phyloP scores from a whole-genome alignment of 2,329 filamentous ascomycete species.

The Zymoseptoria pseudotritici region DNA sequence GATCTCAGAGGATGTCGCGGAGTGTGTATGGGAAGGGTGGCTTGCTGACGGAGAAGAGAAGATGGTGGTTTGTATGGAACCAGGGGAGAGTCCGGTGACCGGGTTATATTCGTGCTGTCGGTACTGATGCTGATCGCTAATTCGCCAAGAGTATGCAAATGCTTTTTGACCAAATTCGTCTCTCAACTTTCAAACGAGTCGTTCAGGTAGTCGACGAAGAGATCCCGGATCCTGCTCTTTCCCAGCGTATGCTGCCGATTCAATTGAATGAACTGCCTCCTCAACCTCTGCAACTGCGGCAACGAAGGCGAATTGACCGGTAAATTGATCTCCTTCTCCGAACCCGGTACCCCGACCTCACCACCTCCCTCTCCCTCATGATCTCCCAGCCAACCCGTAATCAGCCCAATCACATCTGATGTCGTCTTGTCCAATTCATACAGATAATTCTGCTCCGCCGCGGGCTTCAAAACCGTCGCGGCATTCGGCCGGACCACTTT shows the following conservation, averaged over 20 bases:
- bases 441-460: slow-evolving; percentile 61
- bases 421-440: slow-evolving; percentile 74
- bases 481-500: slow-evolving; percentile 66
- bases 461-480: slow-evolving; percentile 63
- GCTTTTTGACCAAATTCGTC: background rate
- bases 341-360: slow-evolving; percentile 47
- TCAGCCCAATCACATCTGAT: slow-evolving; percentile 64
- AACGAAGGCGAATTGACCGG: slow-evolving; percentile 59
- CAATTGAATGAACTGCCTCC: slow-evolving; percentile 68
- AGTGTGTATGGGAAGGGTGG: background rate
- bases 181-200: slow-evolving; percentile 29
- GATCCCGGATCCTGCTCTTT: slow-evolving; percentile 30
- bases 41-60: background rate
- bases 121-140: background rate
- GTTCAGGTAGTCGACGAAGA: slow-evolving; percentile 38
- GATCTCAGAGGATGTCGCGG: background rate
- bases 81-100: background rate
- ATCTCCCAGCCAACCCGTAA: slow-evolving; percentile 60
- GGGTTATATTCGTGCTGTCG: background rate
- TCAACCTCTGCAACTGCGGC: slow-evolving; percentile 67
- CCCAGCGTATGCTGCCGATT: slow-evolving; percentile 56
- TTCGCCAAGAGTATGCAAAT: background rate
- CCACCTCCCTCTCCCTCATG: slow-evolving; percentile 56
- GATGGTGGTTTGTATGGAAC: background rate
- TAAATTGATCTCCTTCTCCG: slow-evolving; percentile 53